Conservation (phyloP, 2,329 filamentous ascomycete species). For the Diplodia scrobiculata region DNA sequence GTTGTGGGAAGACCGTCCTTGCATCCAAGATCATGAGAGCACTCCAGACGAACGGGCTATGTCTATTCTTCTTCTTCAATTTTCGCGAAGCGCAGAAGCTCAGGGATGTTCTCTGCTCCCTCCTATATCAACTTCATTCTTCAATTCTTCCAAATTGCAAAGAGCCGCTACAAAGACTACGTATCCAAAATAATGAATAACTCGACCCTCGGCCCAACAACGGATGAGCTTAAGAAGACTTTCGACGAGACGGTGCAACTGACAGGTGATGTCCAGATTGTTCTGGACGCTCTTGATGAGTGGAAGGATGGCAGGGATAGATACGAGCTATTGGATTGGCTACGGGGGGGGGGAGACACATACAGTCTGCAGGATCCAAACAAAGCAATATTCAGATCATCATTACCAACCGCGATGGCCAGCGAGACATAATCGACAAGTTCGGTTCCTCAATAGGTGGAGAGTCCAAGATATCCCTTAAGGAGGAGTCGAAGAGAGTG, state of each 20-base stretch:
- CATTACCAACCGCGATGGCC: neutral
- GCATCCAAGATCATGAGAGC: neutral
- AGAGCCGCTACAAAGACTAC: neutral
- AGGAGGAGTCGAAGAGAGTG: neutral
- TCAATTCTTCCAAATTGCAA: neutral
- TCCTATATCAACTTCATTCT: neutral
- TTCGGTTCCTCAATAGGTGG: accelerated
- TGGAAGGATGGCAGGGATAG: neutral
- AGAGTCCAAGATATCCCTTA: neutral
- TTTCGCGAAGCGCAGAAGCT: neutral
- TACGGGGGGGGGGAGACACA: neutral
- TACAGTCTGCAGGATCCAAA: accelerated
- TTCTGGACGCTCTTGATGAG: neutral
- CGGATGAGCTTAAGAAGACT: neutral
- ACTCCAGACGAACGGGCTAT: neutral
- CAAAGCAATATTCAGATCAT: neutral
- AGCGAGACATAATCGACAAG: neutral
- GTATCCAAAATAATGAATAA: neutral
- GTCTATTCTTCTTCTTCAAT: neutral
- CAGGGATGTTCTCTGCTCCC: neutral
- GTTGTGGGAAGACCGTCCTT: neutral
- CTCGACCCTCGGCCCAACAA: neutral
- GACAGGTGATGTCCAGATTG: neutral
- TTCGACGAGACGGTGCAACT: neutral
- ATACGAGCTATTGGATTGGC: neutral